Evolutionary conservation across 306 rosid species (phyloP).

Genomic region (Quercus dentata): DNA sequence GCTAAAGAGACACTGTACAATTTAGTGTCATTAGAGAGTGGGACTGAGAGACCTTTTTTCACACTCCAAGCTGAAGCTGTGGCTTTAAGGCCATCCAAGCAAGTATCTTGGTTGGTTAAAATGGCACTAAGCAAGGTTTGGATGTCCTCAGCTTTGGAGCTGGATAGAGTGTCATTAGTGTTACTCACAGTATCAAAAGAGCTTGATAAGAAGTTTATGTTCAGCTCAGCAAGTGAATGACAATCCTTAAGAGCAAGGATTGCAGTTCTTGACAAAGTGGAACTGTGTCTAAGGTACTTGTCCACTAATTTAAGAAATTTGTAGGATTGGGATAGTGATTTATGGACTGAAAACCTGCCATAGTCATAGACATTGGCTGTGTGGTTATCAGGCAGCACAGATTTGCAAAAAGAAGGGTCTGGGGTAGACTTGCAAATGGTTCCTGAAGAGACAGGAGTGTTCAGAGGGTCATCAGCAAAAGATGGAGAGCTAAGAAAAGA

Average conservation of each 20-base stretch:
- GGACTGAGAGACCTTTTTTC: neutral
- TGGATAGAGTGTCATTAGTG: conserved; percentile 17
- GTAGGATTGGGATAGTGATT: conserved; percentile 22
- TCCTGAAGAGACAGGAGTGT: neutral
- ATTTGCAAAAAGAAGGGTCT: conserved; percentile 30
- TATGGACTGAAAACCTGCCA: conserved; percentile 27
- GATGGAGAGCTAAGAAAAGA: neutral
- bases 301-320: conserved; percentile 10
- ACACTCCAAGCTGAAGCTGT: conserved; percentile 6
- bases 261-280: conserved; percentile 6
- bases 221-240: conserved; percentile 16
- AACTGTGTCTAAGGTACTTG: conserved; percentile 13
- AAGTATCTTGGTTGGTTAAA: conserved; percentile 38
- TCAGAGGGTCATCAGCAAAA: conserved; percentile 18
- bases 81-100: conserved; percentile 25
- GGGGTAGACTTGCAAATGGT: conserved; percentile 32
- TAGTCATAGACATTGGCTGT: conserved; percentile 24
- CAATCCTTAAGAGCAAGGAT: conserved; percentile 32
- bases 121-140: conserved; percentile 38
- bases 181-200: conserved; percentile 13
- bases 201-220: conserved; percentile 19
- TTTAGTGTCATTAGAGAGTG: conserved; percentile 18
- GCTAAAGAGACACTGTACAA: conserved; percentile 12
- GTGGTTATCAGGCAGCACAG: conserved; percentile 22
- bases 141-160: conserved; percentile 27